Evolutionary conservation across 331 rosid species (phyloP).

Genomic region (Saraca asoca): DNA sequence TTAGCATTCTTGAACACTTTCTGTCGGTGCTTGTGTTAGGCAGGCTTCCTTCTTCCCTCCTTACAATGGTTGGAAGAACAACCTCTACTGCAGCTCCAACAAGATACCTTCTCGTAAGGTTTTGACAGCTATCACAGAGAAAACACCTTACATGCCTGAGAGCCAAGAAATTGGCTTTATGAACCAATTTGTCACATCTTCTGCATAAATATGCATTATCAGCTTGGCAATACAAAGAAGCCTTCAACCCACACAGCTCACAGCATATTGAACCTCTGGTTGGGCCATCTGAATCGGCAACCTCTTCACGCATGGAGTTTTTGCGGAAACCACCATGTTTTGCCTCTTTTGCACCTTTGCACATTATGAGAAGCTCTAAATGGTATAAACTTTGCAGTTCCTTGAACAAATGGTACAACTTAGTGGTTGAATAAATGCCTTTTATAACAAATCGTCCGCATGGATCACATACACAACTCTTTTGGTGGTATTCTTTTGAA

Average conservation of each 20-base stretch:
- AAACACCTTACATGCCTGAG: constrained; percentile 70
- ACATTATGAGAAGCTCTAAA: constrained; percentile 51
- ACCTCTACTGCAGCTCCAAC: constrained; percentile 56
- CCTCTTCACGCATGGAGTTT: constrained; percentile 24
- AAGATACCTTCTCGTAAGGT: constrained; percentile 60
- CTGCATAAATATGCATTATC: constrained; percentile 74
- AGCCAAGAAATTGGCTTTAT: constrained; percentile 74
- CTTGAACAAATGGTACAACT: constrained; percentile 25
- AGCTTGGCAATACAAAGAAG: constrained; percentile 74
- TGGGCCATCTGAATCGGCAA: constrained; percentile 7
- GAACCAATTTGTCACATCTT: constrained; percentile 74
- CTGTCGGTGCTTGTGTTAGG: constrained; percentile 32
- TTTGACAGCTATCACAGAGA: constrained; percentile 69
- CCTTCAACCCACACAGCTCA: constrained; percentile 64
- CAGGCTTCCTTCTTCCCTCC: constrained; percentile 32
- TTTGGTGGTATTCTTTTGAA: constrained; percentile 36
- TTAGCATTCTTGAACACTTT: constrained; percentile 41
- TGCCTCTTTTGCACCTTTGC: constrained; percentile 56
- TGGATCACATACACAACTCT: constrained; percentile 24
- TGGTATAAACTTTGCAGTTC: constrained; percentile 31
- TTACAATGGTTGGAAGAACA: constrained; percentile 53
- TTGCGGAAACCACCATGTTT: constrained; percentile 32
- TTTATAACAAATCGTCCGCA: constrained; percentile 44
- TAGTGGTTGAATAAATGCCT: constrained; percentile 24
- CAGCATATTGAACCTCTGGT: constrained; percentile 38